Percentiles rank a stretch among this genome's conserved stretches.
phyloP scores from a whole-genome alignment of 1,139 yeast species.

The Arxiozyma bovina region DNA sequence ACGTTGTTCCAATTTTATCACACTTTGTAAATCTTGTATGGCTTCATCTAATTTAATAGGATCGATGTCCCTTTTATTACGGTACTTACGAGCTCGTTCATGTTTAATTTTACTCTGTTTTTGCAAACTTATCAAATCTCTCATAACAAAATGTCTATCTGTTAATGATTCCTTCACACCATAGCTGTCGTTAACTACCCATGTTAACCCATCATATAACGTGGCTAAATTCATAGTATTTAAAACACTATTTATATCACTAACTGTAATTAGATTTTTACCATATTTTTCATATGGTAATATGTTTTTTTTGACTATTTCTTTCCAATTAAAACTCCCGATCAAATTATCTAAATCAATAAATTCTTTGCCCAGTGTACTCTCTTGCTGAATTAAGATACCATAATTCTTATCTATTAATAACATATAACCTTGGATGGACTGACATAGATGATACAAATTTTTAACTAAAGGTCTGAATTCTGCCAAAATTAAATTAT shows the following conservation, averaged over 20 bases:
- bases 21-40: constrained; percentile 65
- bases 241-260: constrained; percentile 69
- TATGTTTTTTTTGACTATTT: background rate
- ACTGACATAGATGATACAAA: constrained; percentile 54
- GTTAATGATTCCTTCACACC: constrained; percentile 89
- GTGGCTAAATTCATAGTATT: constrained; percentile 69
- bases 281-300: constrained; percentile 35
- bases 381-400: constrained; percentile 46
- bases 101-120: constrained; percentile 62
- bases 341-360: constrained; percentile 36
- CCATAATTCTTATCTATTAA: constrained; percentile 48
- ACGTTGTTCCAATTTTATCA: constrained; percentile 69
- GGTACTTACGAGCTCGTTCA: constrained; percentile 63
- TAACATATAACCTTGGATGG: constrained; percentile 48
- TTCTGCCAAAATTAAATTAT: constrained; percentile 65
- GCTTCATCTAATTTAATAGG: constrained; percentile 92
- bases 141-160: constrained; percentile 82
- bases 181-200: constrained; percentile 65
- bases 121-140: constrained; percentile 78
- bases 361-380: constrained; percentile 58
- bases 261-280: constrained; percentile 56
- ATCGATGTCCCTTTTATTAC: constrained; percentile 66
- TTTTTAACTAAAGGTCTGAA: constrained; percentile 81
- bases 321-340: background rate
- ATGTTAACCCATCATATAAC: constrained; percentile 64